Base-by-base conservation (phyloP, 441 rosid species). In the Capsella rubella region DNA sequence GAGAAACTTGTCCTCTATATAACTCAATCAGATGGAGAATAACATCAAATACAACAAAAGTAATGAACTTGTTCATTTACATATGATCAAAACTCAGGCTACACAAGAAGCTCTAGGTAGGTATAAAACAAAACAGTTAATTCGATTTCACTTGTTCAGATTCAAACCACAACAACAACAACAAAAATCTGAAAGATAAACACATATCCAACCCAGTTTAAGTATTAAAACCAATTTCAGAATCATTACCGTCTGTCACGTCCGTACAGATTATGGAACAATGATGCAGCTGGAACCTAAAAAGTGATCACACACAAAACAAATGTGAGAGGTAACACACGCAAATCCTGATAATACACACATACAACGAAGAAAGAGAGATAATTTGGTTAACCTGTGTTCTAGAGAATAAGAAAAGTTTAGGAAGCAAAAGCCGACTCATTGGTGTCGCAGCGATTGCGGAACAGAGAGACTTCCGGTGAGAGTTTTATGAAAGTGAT, bases 231-330 rank as follows among this genome's bases (percentile, higher is more conserved):
- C 0, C 37, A 27, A 13, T 28, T 12, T 35, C 27, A 69, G 2
- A 77, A 9, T 8, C 66, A 69, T 50, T 83, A 92, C 97, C 97
- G 72, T 83, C 81, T 86, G 83, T 86, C 79, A 74, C 45, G 53
- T 64, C 78, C 67, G 16, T 64, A 66, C 42, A 77, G 73, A 43
- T 43, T 64, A 25, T 32, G 76, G 67, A 75, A 64, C 53, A 80
- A 69, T 29, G 87, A 84, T 52, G 70, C 40, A 16, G 80, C 14
- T 61, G 82, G 84, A 66, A 62, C 83, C 97, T 89, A 73, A 65
- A 21, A 82, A 78, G n/a, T n/a, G 25, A 35, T 52, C 59, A 29
- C 65, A 14, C 27, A 37, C 10, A 13, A 50, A 21, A 2, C 21
- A 29, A 32, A 55, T 6, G 6, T 6, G 40, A 32, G 43, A 6